Base-by-base conservation (phyloP, 495 filamentous ascomycete genomes). In the Neurospora hispaniola region DNA sequence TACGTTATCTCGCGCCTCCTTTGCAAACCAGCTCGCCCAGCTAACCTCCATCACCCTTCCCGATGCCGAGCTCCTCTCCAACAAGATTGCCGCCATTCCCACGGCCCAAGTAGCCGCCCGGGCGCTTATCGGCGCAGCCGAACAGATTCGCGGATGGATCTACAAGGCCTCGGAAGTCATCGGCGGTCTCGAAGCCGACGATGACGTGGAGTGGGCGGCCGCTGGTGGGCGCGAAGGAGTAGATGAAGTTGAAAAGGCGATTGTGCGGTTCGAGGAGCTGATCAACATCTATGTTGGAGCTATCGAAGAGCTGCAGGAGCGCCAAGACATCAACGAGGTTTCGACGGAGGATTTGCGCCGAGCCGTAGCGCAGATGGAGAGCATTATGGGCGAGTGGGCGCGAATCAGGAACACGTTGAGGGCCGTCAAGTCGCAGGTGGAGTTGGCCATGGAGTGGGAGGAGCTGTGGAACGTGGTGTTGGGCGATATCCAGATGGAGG, bases 401-500 rank as follows among this genome's bases (percentile, higher is more conserved):
- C 89, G 91, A 74, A 92, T 97, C 72, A 90, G 92, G 76, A 84
- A 78, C 18, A 90, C 91, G 20, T 81, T 99, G 46, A 90, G 89
- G 74, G 89, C 82, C 42, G 90, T 97, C 69, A 97, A 97, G 78
- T 88, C 88, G 46, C 94, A 97, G 75, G 95, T 98, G 7, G 96
- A 98, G 81, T 86, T 97, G 69, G 96, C 96, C 9, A 94, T 98
- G 93, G 96, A 99, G 76, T 99, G 95, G 95, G 94, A 97, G 79
- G 96, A 98, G 82, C 85, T 99, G 27, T 98, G 95, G 94, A 92
- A 92, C 75, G 93, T 86, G 78, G 94, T 98, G 23, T 84, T 99
- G 20, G 94, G 95, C 43, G 95, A 98, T 81, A 97, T 99, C 62
- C 92, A 93, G 44, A 88, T 90, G 71, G 96, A 99, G 81, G 88